Evolutionary conservation across 176 grass and related monocot genomes (phyloP).

Genomic region (Oryza coarctata): DNA sequence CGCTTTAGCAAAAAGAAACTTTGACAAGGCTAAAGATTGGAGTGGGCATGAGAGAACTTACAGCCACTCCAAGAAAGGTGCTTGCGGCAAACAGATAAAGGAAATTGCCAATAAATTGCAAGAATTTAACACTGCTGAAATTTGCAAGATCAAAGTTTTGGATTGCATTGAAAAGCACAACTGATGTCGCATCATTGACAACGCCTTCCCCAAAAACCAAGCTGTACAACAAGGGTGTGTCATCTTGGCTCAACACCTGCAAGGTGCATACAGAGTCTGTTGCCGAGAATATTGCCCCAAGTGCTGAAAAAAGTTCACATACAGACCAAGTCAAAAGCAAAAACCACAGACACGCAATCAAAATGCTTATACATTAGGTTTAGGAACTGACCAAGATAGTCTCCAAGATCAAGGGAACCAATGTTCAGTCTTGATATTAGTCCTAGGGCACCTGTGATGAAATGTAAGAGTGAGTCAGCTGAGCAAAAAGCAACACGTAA

Average conservation of each 20-base stretch:
- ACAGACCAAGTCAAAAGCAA: constrained; percentile 14
- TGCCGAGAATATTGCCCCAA: constrained; percentile 94
- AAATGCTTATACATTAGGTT: not conserved
- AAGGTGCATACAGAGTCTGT: constrained; percentile 97
- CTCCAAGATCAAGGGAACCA: constrained; percentile 70
- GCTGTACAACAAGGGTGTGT: constrained; percentile 92
- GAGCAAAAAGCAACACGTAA: not conserved
- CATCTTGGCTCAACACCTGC: constrained; percentile 92
- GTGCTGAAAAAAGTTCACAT: constrained; percentile 53
- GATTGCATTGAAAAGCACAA: constrained; percentile 93
- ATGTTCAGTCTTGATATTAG: constrained; percentile 69
- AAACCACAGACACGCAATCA: not conserved
- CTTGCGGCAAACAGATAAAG: constrained; percentile 69
- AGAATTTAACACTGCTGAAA: constrained; percentile 41
- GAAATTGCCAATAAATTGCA: constrained; percentile 67
- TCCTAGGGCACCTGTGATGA: constrained; percentile 60
- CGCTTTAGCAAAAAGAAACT: constrained; percentile 11
- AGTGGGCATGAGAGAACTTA: constrained; percentile 52
- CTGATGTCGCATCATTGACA: constrained; percentile 95
- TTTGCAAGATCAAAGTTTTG: constrained; percentile 64
- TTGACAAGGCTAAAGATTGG: not conserved
- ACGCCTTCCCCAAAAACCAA: constrained; percentile 97
- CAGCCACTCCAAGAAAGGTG: constrained; percentile 82
- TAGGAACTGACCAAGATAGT: constrained; percentile 70
- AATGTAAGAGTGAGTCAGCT: not conserved